These are phyloP conservation scores for Purpureocillium takamizusanense DNA, from an alignment of 2,329 filamentous ascomycete species.

Conservation along the genomic window DNA sequence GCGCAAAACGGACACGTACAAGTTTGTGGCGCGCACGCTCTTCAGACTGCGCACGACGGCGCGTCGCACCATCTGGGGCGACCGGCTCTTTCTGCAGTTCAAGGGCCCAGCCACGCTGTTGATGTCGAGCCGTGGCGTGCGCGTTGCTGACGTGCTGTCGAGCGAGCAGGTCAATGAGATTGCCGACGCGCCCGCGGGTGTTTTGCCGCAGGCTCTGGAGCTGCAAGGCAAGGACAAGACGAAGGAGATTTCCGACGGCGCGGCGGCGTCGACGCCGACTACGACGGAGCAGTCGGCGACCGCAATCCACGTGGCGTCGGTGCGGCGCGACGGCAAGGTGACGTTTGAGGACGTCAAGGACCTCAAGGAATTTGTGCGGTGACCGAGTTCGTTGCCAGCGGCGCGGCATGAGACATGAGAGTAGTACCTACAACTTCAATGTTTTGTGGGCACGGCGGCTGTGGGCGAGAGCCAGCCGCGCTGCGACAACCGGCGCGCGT, in stretches of 20 bases:
- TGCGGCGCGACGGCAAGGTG: conserved; percentile 56
- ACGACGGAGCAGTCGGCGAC: conserved; percentile 26
- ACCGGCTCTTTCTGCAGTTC: conserved; percentile 86
- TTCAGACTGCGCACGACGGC: conserved; percentile 68
- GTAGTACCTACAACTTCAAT: too few species aligned
- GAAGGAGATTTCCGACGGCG: conserved; percentile 1
- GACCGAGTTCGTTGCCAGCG: too few species aligned
- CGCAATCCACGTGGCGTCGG: conserved; percentile 45
- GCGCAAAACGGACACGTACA: conserved; percentile 65
- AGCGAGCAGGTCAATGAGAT: conserved; percentile 81
- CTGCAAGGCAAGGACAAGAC: conserved; percentile 28
- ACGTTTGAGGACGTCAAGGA: conserved; percentile 52
- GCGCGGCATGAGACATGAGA: too few species aligned
- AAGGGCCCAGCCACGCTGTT: conserved; percentile 78
- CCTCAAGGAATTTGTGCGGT: conserved; percentile 45
- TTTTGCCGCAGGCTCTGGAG: conserved; percentile 51
- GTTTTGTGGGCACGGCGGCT: too few species aligned
- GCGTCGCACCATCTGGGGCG: conserved; percentile 83
- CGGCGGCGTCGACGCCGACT: conserved; percentile 15
- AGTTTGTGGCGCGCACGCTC: conserved; percentile 51
- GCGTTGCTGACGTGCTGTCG: conserved; percentile 69
- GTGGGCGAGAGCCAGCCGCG: too few species aligned
- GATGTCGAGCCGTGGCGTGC: conserved; percentile 76
- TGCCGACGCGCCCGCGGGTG: conserved; percentile 69
- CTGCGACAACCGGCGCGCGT: too few species aligned